Evolutionary conservation across 306 rosid genomes (phyloP), one percentile per base, ranked within the genome.

Genomic region (Trifolium pratense): DNA sequence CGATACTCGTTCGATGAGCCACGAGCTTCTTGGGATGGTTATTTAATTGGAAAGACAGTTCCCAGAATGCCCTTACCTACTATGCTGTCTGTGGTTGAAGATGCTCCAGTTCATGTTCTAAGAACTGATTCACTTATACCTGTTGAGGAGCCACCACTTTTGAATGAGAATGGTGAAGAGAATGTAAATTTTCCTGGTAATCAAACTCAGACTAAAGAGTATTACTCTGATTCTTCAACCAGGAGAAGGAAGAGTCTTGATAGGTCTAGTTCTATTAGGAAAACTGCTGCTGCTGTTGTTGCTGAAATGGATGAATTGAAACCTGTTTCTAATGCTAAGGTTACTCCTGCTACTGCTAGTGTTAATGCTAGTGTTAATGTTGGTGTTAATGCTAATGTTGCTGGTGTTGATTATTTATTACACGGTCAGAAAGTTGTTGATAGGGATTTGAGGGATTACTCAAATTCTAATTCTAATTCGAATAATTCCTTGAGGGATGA

Each of bases 11-110:
- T 94, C 7, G 99, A 94, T 4, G 99, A 94, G 79, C 97, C 99
- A 2, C 78, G 99, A 7, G 99, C 99, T 3, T 94, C 99, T 1
- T 94, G 99, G 99, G 99, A 94, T 56, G 99, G 99, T 12, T 76
- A 94, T 72, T 71, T 94, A 15, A 83, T 87, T 2, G 93, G 95
- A 6, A 84, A 86, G 46, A 80, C 92, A 0, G 82, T 89, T 55
- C 87, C 90, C 0, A 89, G 96, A 71, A 84, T 94, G 96, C 97
- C 99, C 9, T 86, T 94, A 89, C 99, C 99, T 14, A 85, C 96
- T 0, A 94, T 94, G 99, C 72, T 88, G 25, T 92, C 98, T 1
- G 98, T 92, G 9, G 94, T 94, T 37, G 99, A 94, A 75, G 99
- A 94, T 67, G 90, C 90, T 75, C 97, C 98, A n/a, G 89, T 88